phyloP scores from a whole-genome alignment of 2,329 filamentous ascomycete genomes.

The Pseudogymnoascus pannorum region DNA sequence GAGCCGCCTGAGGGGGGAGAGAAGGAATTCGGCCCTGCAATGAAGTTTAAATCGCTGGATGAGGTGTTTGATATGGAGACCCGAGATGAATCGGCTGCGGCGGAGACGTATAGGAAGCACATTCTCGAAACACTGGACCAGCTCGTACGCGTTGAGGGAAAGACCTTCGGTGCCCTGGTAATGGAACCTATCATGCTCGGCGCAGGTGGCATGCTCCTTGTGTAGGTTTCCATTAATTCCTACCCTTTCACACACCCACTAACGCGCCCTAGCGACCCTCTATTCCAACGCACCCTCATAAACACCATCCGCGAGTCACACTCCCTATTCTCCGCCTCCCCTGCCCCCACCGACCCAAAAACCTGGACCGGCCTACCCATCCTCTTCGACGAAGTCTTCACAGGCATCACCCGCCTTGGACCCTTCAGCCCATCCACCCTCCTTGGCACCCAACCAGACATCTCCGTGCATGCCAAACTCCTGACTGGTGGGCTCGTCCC shows the following conservation, averaged over 20 bases:
- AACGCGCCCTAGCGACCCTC: constrained; percentile 53
- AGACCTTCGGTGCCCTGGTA: constrained; percentile 68
- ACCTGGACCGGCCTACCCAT: constrained; percentile 69
- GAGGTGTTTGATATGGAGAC: constrained; percentile 53
- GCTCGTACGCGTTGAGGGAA: constrained; percentile 47
- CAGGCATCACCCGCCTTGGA: constrained; percentile 74
- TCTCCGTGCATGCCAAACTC: constrained; percentile 76
- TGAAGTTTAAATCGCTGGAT: constrained; percentile 35
- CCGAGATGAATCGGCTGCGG: constrained; percentile 39
- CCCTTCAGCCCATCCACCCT: constrained; percentile 64
- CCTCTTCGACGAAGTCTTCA: constrained; percentile 83
- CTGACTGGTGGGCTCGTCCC: constrained; percentile 75
- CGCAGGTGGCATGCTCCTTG: constrained; percentile 77
- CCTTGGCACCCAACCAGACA: constrained; percentile 60
- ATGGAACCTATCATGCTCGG: constrained; percentile 76
- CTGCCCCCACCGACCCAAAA: constrained; percentile 16
- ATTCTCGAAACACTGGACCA: constrained; percentile 48
- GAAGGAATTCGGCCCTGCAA: constrained; percentile 13
- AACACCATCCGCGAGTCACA: constrained; percentile 55
- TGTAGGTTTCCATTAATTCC: constrained; percentile 40
- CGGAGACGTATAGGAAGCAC: constrained; percentile 49
- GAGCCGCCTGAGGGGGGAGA: constrained; percentile 18
- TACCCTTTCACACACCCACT: background rate
- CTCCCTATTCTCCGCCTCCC: constrained; percentile 41
- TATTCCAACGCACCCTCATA: constrained; percentile 69